Conservation (phyloP, 2,329 filamentous ascomycete species). For the Penicillium aurantiogriseum region DNA sequence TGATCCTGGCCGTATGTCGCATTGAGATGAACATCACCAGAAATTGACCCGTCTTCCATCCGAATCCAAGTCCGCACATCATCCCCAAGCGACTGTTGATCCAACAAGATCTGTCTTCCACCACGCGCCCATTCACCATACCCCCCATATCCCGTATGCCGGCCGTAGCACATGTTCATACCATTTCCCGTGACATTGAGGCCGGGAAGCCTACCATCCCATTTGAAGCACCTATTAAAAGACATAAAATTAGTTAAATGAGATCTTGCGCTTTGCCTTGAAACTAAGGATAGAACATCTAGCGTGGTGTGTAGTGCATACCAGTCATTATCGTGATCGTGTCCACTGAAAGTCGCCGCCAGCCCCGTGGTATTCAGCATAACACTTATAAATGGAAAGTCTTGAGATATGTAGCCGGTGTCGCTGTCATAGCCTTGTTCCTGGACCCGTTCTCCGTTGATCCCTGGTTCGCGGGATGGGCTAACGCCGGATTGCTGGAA, state of each 20-base stretch:
- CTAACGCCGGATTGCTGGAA: slow-evolving; percentile 48
- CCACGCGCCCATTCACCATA: slow-evolving; percentile 66
- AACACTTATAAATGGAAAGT: slow-evolving; percentile 63
- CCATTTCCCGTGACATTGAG: slow-evolving; percentile 44
- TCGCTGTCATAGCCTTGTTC: slow-evolving; percentile 22
- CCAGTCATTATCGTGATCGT: slow-evolving; percentile 65
- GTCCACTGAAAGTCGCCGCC: slow-evolving; percentile 61
- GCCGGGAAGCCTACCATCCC: slow-evolving; percentile 29
- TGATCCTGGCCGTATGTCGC: slow-evolving; percentile 57
- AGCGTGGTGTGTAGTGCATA: slow-evolving; percentile 32
- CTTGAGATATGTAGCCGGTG: slow-evolving; percentile 46
- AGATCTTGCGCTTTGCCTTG: not conserved
- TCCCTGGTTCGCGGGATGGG: slow-evolving; percentile 45
- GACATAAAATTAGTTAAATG: slow-evolving; percentile 14
- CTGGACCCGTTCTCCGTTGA: slow-evolving; percentile 48
- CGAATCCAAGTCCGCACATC: slow-evolving; percentile 61
- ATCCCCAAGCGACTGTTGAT: slow-evolving; percentile 42
- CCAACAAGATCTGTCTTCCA: slow-evolving; percentile 55
- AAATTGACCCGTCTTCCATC: slow-evolving; percentile 55
- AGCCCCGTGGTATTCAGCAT: slow-evolving; percentile 56
- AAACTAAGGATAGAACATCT: not conserved
- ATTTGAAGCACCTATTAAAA: slow-evolving; percentile 41
- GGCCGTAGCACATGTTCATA: slow-evolving; percentile 57
- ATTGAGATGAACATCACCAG: slow-evolving; percentile 57
- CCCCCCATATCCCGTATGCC: slow-evolving; percentile 68